Conservation (phyloP, 768 basidiomycete species). For the Hericium erinaceus region DNA sequence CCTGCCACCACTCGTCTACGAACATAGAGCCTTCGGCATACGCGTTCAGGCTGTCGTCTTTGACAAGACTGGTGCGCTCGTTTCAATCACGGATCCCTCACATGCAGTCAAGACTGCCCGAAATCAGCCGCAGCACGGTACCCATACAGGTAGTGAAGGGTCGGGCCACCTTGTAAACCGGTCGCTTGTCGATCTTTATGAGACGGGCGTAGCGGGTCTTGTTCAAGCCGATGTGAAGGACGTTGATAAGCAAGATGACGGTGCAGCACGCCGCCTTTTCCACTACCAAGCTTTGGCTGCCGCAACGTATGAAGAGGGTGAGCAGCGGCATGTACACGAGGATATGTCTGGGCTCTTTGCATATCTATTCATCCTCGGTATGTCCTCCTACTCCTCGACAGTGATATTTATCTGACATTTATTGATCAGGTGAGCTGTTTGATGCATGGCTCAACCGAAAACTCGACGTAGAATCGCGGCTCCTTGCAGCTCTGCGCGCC, state of each 20-base stretch:
- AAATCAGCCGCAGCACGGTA: conserved; percentile 20
- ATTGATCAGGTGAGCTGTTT: conserved; percentile 12
- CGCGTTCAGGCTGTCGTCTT: conserved; percentile 16
- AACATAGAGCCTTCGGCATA: conserved; percentile 16
- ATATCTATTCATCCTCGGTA: conserved; percentile 14
- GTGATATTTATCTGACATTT: too few relatives aligned
- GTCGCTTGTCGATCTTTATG: conserved; percentile 15
- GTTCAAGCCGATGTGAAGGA: conserved; percentile 17
- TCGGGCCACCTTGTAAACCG: conserved; percentile 15
- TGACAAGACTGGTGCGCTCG: conserved; percentile 10
- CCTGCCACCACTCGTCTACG: conserved; percentile 11
- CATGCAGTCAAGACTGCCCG: conserved; percentile 19
- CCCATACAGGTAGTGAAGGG: conserved; percentile 18
- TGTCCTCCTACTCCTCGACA: too few relatives aligned
- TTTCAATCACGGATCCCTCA: conserved; percentile 12
- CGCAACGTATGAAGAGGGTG: conserved; percentile 1
- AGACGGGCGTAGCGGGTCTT: conserved; percentile 8
- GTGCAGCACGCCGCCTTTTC: conserved; percentile 19
- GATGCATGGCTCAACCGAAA: conserved; percentile 20
- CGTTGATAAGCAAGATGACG: conserved; percentile 24
- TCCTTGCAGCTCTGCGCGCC: conserved; percentile 15
- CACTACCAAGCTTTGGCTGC: conserved; percentile 15
- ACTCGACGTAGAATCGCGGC: conserved; percentile 12
- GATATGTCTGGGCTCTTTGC: conserved; percentile 19
- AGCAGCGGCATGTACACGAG: background rate